A percentile compares a stretch with the other conserved stretches of the same genome.
Evolutionary conservation across 345 rosid species (phyloP).

Genomic region (Euphorbia pulcherrima): DNA sequence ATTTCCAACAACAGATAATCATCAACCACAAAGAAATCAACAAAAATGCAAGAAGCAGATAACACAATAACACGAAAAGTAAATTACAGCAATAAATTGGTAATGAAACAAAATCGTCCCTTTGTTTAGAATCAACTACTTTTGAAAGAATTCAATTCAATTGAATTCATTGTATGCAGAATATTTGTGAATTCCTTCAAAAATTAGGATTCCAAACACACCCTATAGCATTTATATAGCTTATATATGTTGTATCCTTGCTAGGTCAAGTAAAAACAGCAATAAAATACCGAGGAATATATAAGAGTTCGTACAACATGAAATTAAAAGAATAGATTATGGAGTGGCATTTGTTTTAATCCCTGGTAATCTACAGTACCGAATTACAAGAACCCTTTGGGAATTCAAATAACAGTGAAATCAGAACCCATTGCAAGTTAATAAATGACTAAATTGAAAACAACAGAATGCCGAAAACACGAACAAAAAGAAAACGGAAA

Average conservation of each 20-base stretch:
- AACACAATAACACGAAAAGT: not conserved
- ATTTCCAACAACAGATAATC: slow-evolving; percentile 4
- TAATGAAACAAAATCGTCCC: not conserved
- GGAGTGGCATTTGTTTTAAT: not conserved
- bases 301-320: not conserved
- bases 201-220: no score
- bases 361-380: not conserved
- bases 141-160: no score
- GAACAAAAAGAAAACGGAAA: no score
- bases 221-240: no score
- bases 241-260: not conserved
- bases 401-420: not conserved
- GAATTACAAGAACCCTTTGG: not conserved
- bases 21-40: not conserved
- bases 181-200: not conserved
- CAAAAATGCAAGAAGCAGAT: not conserved
- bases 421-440: not conserved
- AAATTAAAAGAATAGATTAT: not conserved
- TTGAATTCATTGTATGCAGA: no score
- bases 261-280: not conserved
- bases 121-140: no score
- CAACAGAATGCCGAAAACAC: no score
- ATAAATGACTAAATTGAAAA: no score
- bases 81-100: not conserved
- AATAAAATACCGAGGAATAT: not conserved